A percentile compares a stretch with the other conserved stretches of the same genome.
Evolutionary conservation across 2,329 filamentous ascomycete genomes (phyloP).

Genomic region (Coniella vitis): DNA sequence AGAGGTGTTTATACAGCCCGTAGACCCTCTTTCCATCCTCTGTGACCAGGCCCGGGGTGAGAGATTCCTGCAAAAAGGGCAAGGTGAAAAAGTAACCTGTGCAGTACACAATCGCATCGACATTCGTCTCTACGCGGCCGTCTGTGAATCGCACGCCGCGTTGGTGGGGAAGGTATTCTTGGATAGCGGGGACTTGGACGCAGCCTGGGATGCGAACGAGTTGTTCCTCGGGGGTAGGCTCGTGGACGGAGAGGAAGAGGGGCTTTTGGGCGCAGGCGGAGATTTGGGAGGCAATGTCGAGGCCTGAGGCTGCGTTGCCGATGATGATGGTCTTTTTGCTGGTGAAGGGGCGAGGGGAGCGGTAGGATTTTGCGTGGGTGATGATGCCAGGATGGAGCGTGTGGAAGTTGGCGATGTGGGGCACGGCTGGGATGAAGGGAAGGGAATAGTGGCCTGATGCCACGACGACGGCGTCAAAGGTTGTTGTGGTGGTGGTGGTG

Average conservation of each 20-base stretch:
- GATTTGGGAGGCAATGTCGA: constrained; percentile 79
- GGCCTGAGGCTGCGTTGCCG: constrained; percentile 75
- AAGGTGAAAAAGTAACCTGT: constrained; percentile 85
- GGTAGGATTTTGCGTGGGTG: constrained; percentile 74
- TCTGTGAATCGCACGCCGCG: constrained; percentile 59
- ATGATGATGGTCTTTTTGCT: constrained; percentile 74
- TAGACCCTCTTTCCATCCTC: constrained; percentile 59
- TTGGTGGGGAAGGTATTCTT: constrained; percentile 44
- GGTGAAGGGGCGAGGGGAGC: constrained; percentile 54
- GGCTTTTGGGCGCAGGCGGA: constrained; percentile 49
- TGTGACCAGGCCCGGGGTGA: constrained; percentile 50
- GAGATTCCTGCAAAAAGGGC: constrained; percentile 55
- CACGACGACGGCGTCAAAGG: constrained; percentile 69
- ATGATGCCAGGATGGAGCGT: constrained; percentile 52
- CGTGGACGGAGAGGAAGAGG: constrained; percentile 58
- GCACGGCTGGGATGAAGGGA: constrained; percentile 58
- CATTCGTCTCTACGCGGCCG: constrained; percentile 53
- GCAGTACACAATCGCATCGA: constrained; percentile 79
- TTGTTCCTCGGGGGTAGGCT: constrained; percentile 38
- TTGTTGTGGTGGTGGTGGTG: too few relatives aligned
- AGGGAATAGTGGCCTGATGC: constrained; percentile 70
- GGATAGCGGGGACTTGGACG: constrained; percentile 51
- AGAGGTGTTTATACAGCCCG: constrained; percentile 71
- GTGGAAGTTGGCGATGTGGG: constrained; percentile 54
- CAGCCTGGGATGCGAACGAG: constrained; percentile 36